phyloP scores from a whole-genome alignment of 2,329 filamentous ascomycete genomes.

The Fusarium tuaranense region DNA sequence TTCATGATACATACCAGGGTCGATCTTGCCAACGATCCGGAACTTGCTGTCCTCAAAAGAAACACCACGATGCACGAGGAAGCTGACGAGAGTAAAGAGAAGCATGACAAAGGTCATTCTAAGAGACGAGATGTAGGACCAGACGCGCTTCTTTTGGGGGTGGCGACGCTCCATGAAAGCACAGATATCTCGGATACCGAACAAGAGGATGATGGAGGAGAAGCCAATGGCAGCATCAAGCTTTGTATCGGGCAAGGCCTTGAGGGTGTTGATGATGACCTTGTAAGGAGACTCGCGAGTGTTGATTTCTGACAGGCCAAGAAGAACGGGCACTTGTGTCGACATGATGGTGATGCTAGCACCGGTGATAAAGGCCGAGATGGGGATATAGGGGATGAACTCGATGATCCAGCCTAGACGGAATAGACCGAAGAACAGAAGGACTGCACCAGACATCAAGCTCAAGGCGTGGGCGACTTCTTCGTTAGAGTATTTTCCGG shows the following conservation, averaged over 20 bases:
- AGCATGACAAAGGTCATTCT: slow-evolving; percentile 81
- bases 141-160: slow-evolving; percentile 71
- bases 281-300: slow-evolving; percentile 58
- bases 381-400: slow-evolving; percentile 63
- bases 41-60: slow-evolving; percentile 64
- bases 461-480: slow-evolving; percentile 59
- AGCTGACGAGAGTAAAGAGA: slow-evolving; percentile 81
- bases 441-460: slow-evolving; percentile 57
- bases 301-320: slow-evolving; percentile 59
- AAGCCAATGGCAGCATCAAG: slow-evolving; percentile 81
- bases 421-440: slow-evolving; percentile 59
- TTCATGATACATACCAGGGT: slow-evolving; percentile 60
- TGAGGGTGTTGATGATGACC: slow-evolving; percentile 58
- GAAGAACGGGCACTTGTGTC: slow-evolving; percentile 57
- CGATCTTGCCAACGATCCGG: slow-evolving; percentile 73
- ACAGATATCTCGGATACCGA: slow-evolving; percentile 72
- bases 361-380: slow-evolving; percentile 63
- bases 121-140: slow-evolving; percentile 80
- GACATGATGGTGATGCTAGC: slow-evolving; percentile 63
- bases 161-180: slow-evolving; percentile 69
- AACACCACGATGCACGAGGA: slow-evolving; percentile 70
- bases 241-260: slow-evolving; percentile 55
- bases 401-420: slow-evolving; percentile 64
- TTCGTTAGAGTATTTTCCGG: slow-evolving; percentile 51
- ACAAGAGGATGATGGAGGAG: slow-evolving; percentile 74